Conservation (phyloP, 2,329 filamentous ascomycete genomes). For the Pestalotiopsis sp. region DNA sequence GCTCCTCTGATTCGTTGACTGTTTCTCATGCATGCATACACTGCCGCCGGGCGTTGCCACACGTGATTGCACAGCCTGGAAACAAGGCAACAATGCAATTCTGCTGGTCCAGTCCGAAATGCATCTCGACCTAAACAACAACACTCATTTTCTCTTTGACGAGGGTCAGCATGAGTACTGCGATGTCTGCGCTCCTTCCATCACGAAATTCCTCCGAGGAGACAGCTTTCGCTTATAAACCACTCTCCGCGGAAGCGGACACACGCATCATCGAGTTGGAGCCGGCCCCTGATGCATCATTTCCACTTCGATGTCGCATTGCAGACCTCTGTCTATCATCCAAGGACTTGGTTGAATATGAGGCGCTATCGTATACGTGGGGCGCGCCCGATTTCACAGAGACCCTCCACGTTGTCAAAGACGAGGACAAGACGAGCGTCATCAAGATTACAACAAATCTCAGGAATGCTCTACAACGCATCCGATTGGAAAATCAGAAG, state of each 20-base stretch:
- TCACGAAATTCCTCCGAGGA: background rate
- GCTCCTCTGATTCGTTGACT: background rate
- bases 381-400: background rate
- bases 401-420: background rate
- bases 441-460: background rate
- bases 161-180: background rate
- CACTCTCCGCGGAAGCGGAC: background rate
- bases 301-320: background rate
- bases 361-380: background rate
- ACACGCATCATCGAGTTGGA: background rate
- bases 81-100: background rate
- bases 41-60: background rate
- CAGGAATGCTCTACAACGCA: background rate
- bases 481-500: fast-evolving
- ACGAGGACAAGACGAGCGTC: background rate
- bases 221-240: background rate
- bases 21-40: background rate
- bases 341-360: background rate
- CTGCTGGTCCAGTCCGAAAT: background rate
- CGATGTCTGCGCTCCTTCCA: background rate
- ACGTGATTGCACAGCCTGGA: background rate
- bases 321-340: background rate
- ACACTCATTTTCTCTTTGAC: background rate
- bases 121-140: background rate
- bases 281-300: background rate